A percentile compares a stretch with the other conserved stretches of the same genome.
Evolutionary conservation across 495 filamentous ascomycete species (phyloP).

Genomic region (Darksidea phi): DNA sequence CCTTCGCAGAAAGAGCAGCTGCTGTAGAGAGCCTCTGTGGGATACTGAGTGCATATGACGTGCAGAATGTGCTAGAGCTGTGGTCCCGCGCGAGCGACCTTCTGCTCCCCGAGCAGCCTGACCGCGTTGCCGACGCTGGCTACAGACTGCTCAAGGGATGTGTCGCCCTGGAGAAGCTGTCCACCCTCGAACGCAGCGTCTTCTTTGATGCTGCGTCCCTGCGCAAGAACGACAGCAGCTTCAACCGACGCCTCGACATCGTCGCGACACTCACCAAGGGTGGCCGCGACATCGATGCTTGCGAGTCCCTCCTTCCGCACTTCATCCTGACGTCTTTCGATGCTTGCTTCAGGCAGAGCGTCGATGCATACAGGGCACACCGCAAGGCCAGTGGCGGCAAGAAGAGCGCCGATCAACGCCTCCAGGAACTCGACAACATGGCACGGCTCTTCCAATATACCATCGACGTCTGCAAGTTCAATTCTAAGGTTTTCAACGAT

Average conservation of each 20-base stretch:
- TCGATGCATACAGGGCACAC: constrained; percentile 47
- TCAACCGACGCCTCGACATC: constrained; percentile 62
- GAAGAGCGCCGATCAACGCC: constrained; percentile 43
- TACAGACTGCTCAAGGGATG: constrained; percentile 66
- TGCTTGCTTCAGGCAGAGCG: constrained; percentile 55
- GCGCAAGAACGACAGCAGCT: constrained; percentile 55
- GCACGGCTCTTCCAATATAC: constrained; percentile 69
- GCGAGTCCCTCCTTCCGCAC: constrained; percentile 60
- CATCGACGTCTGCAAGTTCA: constrained; percentile 79
- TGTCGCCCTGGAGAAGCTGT: constrained; percentile 58
- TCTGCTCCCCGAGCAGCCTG: constrained; percentile 55
- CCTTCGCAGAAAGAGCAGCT: constrained; percentile 8
- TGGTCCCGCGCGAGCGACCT: constrained; percentile 67
- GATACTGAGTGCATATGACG: constrained; percentile 32
- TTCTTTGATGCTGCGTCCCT: constrained; percentile 61
- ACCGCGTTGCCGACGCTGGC: constrained; percentile 54
- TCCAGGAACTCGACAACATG: constrained; percentile 67
- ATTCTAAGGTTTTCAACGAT: constrained; percentile 70
- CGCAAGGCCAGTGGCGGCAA: constrained; percentile 19
- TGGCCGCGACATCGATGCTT: constrained; percentile 62
- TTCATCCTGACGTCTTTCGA: constrained; percentile 60
- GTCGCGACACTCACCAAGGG: constrained; percentile 61
- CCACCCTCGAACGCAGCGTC: constrained; percentile 62
- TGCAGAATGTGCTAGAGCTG: constrained; percentile 50
- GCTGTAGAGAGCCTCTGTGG: constrained; percentile 23